A percentile compares a stretch with the other conserved stretches of the same genome.
phyloP scores from a whole-genome alignment of 1,284 basidiomycete species.

The Ceratobasidium sp. region DNA sequence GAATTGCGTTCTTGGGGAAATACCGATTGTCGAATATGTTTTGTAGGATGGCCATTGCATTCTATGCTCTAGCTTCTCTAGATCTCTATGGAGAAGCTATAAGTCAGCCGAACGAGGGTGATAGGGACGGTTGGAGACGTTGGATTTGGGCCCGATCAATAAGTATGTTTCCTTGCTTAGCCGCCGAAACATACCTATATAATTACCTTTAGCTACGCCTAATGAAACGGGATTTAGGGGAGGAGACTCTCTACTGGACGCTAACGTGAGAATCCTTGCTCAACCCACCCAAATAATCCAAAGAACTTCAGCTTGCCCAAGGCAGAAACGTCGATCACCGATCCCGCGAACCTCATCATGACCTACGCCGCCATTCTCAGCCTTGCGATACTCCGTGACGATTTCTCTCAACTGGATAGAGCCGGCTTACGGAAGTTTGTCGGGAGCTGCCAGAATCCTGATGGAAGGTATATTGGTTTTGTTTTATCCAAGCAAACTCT shows the following conservation, averaged over 20 bases:
- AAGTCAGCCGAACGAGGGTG: conserved; percentile 60
- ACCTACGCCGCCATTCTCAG: conserved; percentile 88
- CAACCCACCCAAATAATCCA: background rate
- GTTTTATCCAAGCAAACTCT: background rate
- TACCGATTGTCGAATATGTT: conserved; percentile 35
- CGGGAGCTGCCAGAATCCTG: conserved; percentile 72
- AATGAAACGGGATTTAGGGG: conserved; percentile 80
- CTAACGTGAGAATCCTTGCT: conserved; percentile 38
- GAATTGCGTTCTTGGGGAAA: conserved; percentile 45
- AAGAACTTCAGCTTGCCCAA: conserved; percentile 20
- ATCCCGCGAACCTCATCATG: conserved; percentile 87
- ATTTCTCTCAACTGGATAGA: conserved; percentile 74
- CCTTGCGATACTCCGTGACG: conserved; percentile 84
- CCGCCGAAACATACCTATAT: conserved; percentile 1
- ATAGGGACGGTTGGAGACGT: conserved; percentile 72
- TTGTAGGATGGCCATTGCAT: conserved; percentile 78
- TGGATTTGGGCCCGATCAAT: conserved; percentile 92
- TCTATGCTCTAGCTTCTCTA: conserved; percentile 83
- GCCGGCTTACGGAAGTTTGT: conserved; percentile 71
- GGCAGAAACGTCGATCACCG: conserved; percentile 53
- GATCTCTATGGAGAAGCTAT: conserved; percentile 73
- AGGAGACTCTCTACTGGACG: conserved; percentile 69
- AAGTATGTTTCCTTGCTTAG: conserved; percentile 49
- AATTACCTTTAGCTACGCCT: conserved; percentile 57
- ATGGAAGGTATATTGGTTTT: conserved; percentile 73